These are phyloP conservation scores for Calophaca sinica DNA, from an alignment of 306 rosid species.

Conservation along the genomic window DNA sequence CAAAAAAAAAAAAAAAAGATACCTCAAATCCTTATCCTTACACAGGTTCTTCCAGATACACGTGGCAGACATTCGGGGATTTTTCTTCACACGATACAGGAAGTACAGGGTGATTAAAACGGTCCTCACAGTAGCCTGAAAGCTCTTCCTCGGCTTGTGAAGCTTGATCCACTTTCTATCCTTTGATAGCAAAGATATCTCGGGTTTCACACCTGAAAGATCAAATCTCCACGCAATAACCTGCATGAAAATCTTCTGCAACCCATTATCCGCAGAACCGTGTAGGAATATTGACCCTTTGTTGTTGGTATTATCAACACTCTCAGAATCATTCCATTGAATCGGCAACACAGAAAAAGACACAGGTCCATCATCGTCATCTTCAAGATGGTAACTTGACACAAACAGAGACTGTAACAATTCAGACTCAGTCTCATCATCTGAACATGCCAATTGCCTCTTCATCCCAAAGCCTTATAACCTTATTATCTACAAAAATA, in stretches of 20 bases:
- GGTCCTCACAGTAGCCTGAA: conserved; percentile 59
- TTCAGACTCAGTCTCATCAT: conserved; percentile 68
- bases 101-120: conserved; percentile 65
- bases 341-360: conserved; percentile 72
- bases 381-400: conserved; percentile 70
- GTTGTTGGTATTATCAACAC: neutral
- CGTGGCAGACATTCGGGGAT: conserved; percentile 53
- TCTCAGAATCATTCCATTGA: conserved; percentile 63
- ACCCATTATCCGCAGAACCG: conserved; percentile 64
- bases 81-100: conserved; percentile 58
- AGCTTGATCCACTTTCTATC: conserved; percentile 68
- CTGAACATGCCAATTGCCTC: conserved; percentile 45
- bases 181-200: conserved; percentile 68
- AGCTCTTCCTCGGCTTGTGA: conserved; percentile 76
- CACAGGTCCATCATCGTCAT: conserved; percentile 56
- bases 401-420: conserved; percentile 45
- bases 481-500: conserved; percentile 22
- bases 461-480: conserved; percentile 28
- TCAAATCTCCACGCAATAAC: conserved; percentile 82
- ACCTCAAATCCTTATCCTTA: conserved; percentile 67
- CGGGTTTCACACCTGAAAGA: conserved; percentile 59
- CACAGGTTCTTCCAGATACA: conserved; percentile 70
- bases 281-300: conserved; percentile 49
- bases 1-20: neutral
- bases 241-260: conserved; percentile 57